These are phyloP conservation scores for Globisporangium perplexum DNA, from an alignment of 352 stramenopile species.

Conservation along the genomic window DNA sequence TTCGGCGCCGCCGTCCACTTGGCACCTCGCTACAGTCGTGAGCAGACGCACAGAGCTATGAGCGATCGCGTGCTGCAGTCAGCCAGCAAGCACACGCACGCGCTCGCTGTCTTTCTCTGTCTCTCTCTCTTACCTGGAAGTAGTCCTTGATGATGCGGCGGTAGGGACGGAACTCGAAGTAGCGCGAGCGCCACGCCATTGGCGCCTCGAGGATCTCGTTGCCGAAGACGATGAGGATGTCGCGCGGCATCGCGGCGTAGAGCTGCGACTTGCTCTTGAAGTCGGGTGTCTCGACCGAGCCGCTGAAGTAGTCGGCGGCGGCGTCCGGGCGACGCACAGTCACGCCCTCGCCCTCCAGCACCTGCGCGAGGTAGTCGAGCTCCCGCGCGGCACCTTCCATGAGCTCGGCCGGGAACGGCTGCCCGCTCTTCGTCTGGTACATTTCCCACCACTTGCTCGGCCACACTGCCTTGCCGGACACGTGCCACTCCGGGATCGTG, in stretches of 20 bases:
- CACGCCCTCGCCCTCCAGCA: conserved; percentile 81
- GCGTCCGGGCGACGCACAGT: conserved; percentile 78
- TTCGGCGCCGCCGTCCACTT: conserved; percentile 89
- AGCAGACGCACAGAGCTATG: neutral
- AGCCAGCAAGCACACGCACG: too few species aligned
- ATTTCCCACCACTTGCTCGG: conserved; percentile 87
- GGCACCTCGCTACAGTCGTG: conserved; percentile 43
- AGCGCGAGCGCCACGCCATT: conserved; percentile 88
- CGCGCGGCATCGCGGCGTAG: conserved; percentile 86
- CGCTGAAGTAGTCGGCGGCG: conserved; percentile 59
- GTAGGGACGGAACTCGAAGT: conserved; percentile 89
- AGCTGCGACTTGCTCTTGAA: conserved; percentile 81
- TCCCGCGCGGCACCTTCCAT: conserved; percentile 70
- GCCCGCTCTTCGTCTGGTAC: conserved; percentile 82
- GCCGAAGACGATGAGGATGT: conserved; percentile 87
- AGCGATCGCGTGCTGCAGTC: neutral
- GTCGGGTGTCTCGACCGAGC: conserved; percentile 74
- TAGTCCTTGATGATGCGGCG: conserved; percentile 89
- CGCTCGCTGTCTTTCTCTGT: neutral
- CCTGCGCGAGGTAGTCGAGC: conserved; percentile 82
- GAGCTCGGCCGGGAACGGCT: conserved; percentile 74
- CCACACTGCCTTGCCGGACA: conserved; percentile 88
- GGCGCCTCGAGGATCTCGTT: conserved; percentile 89
- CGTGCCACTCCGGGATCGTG: conserved; percentile 90
- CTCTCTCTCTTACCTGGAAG: conserved; percentile 42